phyloP scores from a whole-genome alignment of 805 yeast genomes.

The Ogataea siamensis region DNA sequence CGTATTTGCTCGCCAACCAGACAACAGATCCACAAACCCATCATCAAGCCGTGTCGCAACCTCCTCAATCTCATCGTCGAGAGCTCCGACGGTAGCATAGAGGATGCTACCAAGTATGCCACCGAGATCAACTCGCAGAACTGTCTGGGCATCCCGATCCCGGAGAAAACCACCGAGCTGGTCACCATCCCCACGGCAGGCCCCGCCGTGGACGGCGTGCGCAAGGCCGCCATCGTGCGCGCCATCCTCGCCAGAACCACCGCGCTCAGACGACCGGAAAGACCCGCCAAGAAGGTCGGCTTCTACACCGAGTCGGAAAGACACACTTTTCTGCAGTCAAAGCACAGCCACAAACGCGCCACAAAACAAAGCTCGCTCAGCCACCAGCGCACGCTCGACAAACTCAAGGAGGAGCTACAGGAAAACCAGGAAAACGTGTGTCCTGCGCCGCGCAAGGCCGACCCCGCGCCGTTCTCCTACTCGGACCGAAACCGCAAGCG shows the following conservation, averaged over 20 bases:
- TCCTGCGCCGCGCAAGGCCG: slow-evolving; percentile 9
- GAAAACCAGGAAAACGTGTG: slow-evolving; percentile 30
- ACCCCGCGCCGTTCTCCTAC: slow-evolving; percentile 3
- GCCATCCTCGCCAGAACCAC: slow-evolving; percentile 31
- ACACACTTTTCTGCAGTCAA: slow-evolving; percentile 22
- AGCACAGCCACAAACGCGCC: slow-evolving; percentile 8
- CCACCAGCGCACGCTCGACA: slow-evolving; percentile 11
- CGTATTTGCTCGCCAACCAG: slow-evolving; percentile 44
- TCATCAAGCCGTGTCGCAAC: slow-evolving; percentile 30
- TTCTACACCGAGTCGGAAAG: slow-evolving; percentile 33
- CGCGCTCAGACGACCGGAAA: slow-evolving; percentile 6
- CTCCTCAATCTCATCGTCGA: slow-evolving; percentile 53
- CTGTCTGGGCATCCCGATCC: slow-evolving; percentile 61
- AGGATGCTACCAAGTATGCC: slow-evolving; percentile 67
- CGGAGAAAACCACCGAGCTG: slow-evolving; percentile 53
- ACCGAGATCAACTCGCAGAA: slow-evolving; percentile 65
- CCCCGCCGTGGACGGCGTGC: slow-evolving; percentile 30
- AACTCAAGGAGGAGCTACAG: slow-evolving; percentile 9
- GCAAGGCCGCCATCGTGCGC: slow-evolving; percentile 37
- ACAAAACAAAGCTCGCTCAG: slow-evolving; percentile 5
- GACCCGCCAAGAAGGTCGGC: slow-evolving; percentile 20
- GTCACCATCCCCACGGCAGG: slow-evolving; percentile 55
- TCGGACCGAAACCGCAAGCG: slow-evolving; percentile 16
- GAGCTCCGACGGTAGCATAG: slow-evolving; percentile 56
- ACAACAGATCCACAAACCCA: slow-evolving; percentile 33